Evolutionary conservation across 2,329 filamentous ascomycete genomes (phyloP), one percentile per base, ranked within the genome.

Genomic region (Emergomyces africanus): DNA sequence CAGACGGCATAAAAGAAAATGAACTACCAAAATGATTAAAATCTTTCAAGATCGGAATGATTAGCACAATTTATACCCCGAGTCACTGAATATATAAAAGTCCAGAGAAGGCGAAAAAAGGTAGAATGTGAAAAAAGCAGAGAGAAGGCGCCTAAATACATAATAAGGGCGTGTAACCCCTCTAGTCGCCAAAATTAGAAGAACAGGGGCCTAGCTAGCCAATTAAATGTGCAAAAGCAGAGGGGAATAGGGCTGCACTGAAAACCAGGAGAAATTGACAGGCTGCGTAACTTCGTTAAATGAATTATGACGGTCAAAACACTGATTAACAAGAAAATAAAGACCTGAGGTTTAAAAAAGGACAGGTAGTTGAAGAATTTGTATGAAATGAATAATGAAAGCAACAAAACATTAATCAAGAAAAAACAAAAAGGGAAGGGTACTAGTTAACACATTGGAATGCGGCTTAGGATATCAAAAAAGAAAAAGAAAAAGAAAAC

Each of bases 271-370:
- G 33, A 51, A 58, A 57, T 30, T 18, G 50, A 55, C 39, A 44
- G 54, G 54, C 54, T 55, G 54, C 54, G 54, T 55, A 55, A 55
- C 39, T 55, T 55, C 54, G 39, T 55, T 54, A 54, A 42, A 30
- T 20, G 23, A 30, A 44, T 15, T 28, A 44, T 55, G 54, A 42
- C 2, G 39, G 23, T 44, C 23, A 30, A 30, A 25, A 8, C n/a
- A 20, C 44, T 5, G 41, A 44, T 55, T 14, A 33, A 33, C 18
- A 15, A 42, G 33, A 35, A 41, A 55, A 54, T 44, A 20, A 23
- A 30, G 49, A 46, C 35, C n/a, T n/a, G n/a, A 44, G 44, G 48
- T 42, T 42, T 30, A 44, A 30, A 23, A 23, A n/a, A 15, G 42
- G n/a, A 14, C 44, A 35, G 18, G 18, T 5, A 37, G 51, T n/a